A percentile compares a stretch with the other conserved stretches of the same genome.
These are phyloP conservation scores for Echites panduratus DNA, from an alignment of 257 asterid species.

Conservation along the genomic window DNA sequence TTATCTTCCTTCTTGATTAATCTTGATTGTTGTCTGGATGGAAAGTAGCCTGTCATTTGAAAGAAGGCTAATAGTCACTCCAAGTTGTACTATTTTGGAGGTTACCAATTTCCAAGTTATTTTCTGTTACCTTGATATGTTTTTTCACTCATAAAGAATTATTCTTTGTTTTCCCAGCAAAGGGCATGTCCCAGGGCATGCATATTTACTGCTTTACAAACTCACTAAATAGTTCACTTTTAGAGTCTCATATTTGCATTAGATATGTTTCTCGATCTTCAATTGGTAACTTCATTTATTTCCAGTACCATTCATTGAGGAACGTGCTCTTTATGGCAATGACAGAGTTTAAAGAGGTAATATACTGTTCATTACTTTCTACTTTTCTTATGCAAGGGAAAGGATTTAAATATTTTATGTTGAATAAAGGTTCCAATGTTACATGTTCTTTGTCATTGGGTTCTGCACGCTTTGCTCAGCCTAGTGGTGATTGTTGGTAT, in stretches of 20 bases:
- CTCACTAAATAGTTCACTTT: background rate
- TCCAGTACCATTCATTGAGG: slow-evolving; percentile 71
- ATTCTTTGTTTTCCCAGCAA: background rate
- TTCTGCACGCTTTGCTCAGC: background rate
- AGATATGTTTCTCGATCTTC: background rate
- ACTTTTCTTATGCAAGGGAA: background rate
- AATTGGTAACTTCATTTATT: slow-evolving; percentile 16
- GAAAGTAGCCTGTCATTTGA: background rate
- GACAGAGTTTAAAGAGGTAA: slow-evolving; percentile 79
- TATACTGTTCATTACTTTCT: slow-evolving; percentile 5
- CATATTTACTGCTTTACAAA: background rate
- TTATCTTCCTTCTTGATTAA: background rate
- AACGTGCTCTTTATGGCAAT: slow-evolving; percentile 76
- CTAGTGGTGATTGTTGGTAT: background rate
- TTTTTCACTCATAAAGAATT: background rate
- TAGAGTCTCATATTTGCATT: background rate
- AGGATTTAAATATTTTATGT: background rate
- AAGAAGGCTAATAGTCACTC: background rate
- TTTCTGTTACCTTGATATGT: background rate
- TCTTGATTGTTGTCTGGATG: background rate
- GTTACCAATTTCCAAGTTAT: background rate
- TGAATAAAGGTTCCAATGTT: background rate
- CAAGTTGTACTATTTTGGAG: background rate
- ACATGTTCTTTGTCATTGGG: background rate
- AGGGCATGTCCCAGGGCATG: background rate